Percentiles rank a stretch among this genome's conserved stretches.
These are phyloP conservation scores for Solanum corneliomulleri DNA, from an alignment of 257 asterid species.

Conservation along the genomic window DNA sequence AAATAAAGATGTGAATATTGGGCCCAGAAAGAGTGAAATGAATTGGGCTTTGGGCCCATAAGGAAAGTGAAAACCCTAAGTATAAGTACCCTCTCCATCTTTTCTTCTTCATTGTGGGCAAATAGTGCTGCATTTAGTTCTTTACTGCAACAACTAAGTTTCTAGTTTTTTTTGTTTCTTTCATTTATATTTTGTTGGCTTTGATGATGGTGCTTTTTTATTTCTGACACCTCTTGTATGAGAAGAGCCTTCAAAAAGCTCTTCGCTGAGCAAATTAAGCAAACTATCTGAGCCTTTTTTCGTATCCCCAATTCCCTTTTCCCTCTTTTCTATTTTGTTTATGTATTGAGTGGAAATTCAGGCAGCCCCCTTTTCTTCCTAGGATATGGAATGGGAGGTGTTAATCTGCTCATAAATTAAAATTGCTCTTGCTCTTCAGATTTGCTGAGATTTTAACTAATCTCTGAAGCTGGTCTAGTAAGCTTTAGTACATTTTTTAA, in stretches of 20 bases:
- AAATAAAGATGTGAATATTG: no score
- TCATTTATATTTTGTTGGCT: neutral
- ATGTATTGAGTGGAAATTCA: constrained; percentile 46
- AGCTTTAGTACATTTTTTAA: constrained; percentile 29
- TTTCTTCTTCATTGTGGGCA: neutral
- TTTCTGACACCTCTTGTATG: constrained; percentile 97
- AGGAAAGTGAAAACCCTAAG: neutral
- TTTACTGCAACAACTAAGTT: neutral
- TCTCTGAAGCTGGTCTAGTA: constrained; percentile 73
- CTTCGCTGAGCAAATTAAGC: constrained; percentile 79
- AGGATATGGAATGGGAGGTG: constrained; percentile 36
- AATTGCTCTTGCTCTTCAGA: constrained; percentile 59
- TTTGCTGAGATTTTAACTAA: constrained; percentile 33
- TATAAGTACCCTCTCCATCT: neutral
- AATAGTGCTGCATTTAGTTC: neutral
- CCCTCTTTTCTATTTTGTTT: neutral
- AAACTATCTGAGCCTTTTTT: constrained; percentile 43
- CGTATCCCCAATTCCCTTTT: neutral
- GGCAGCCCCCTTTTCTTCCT: constrained; percentile 51
- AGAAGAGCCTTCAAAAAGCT: constrained; percentile 32
- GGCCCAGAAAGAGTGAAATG: neutral
- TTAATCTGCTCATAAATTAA: constrained; percentile 47
- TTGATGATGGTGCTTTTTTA: constrained; percentile 44
- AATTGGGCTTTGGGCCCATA: neutral
- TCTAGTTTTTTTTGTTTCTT: neutral